Evolutionary conservation across 1,139 yeast genomes (phyloP), one percentile per base, ranked within the genome.

Genomic region (Taphrina communis): DNA sequence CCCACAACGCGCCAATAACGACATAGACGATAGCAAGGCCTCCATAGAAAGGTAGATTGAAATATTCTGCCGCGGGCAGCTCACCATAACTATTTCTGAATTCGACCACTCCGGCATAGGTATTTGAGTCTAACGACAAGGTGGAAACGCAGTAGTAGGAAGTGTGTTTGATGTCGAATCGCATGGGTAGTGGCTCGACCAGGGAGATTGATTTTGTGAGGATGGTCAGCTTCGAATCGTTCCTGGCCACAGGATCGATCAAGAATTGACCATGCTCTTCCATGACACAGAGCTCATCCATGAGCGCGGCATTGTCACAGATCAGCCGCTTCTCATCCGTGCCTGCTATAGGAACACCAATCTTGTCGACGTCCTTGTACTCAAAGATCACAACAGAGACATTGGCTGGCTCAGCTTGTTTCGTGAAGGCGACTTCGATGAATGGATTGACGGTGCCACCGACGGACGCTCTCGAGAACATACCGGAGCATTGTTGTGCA

Each of bases 111-210:
- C 56, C 65, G 12, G 50, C 51, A 42, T 69, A 70, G 7, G 62
- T n/a, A 38, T 51, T 56, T 1, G 50, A 39, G 41, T 53, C 63
- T n/a, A 57, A n/a, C 17, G 71, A 62, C 60, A 57, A n/a, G 1
- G 96, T 88, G 1, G 92, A 86, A 39, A 94, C 88, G 81, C 99
- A 94, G 80, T 93, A 94, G 78, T 89, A 94, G 1, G 98, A 98
- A 0, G 98, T 90, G 69, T 82, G 82, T 71, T 83, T 81, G 53
- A 95, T 85, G 3, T 83, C 82, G 76, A 92, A 94, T 65, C 84
- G 82, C 70, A 53, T 86, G 86, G 57, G 70, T 69, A 25, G 61
- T 48, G 36, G 73, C 58, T 52, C 68, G 51, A 35, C 66, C 68
- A 44, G 70, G 68, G 31, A 52, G 51, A 57, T 69, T 36, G 48